Evolutionary conservation across 192 early-diverging fungal species (phyloP), one percentile per base, ranked within the genome.

Genomic region (Haplosporangium gracile): DNA sequence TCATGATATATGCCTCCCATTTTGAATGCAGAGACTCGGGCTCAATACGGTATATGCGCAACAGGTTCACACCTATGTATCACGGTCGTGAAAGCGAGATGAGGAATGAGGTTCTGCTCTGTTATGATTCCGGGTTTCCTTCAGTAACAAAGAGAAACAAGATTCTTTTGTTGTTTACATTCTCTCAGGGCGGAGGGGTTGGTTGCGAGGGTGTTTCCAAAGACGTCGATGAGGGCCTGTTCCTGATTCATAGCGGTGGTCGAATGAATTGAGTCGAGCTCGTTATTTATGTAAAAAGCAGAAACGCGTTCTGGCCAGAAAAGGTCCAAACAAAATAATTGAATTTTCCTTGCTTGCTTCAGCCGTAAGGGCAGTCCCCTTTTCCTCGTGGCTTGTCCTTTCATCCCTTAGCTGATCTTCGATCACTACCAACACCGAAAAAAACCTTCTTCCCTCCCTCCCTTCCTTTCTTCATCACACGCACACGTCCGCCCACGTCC

Each of bases 1-100:
- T 86, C 79, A 86, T 81, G 68, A 86, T 80, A 34, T 78, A 86
- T 3, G 79, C 84, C 68, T 86, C 84, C 84, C 84, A 86, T 74
- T 86, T 86, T 57, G 84, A 77, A 40, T 86, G 79, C 18, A 86
- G 74, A 6, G 79, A 55, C 53, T 78, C 68, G 2, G 84, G 79
- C 43, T 86, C 84, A 22, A 86, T 51, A 4, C 72, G 75, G 34
- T 80, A 86, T 36, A 86, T 86, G 36, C 47, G 74, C 45, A 86
- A 34, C 0, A 86, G 72, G 65, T 68, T 53, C 22, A 81, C 15
- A 53, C 76, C 84, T 86, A 80, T 36, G 1, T 5, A 57, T 18
- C 4, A 20, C 38, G 34, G 45, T 0, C 49, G 10, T 39, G 39
- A 29, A 9, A 26, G 10, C 26, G n/a, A 77, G 42, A 70, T 65